Percentiles rank a stretch among this genome's conserved stretches.
phyloP scores from a whole-genome alignment of 306 rosid genomes.

The Betula pendula region DNA sequence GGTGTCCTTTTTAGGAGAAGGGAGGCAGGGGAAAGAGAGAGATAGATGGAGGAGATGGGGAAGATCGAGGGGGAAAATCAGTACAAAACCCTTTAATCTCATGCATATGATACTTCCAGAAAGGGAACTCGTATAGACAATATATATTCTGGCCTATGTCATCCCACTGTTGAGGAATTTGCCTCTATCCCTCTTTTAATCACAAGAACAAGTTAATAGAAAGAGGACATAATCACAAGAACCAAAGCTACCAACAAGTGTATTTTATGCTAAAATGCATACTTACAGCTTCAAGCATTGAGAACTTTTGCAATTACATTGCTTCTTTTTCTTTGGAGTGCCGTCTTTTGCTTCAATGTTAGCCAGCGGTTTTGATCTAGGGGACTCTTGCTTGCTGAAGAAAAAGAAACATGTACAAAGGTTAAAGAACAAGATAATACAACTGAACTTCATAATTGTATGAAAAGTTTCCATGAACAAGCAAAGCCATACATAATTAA shows the following conservation, averaged over 20 bases:
- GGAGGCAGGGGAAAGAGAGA: background rate
- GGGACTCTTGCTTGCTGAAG: constrained; percentile 76
- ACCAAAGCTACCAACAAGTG: constrained; percentile 7
- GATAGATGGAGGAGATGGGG: background rate
- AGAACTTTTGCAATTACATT: constrained; percentile 87
- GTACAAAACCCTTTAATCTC: background rate
- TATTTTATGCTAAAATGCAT: constrained; percentile 15
- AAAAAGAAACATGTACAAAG: constrained; percentile 24
- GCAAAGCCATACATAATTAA: background rate
- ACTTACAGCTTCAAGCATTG: constrained; percentile 93
- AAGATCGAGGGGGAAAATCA: background rate
- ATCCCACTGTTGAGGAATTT: background rate
- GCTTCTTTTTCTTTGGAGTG: constrained; percentile 90
- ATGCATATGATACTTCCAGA: background rate
- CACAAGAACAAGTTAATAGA: background rate
- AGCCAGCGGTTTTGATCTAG: constrained; percentile 48
- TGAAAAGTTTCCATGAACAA: constrained; percentile 4
- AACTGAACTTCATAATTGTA: background rate
- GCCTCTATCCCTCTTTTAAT: background rate
- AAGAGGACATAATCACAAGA: background rate
- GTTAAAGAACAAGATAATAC: constrained; percentile 22
- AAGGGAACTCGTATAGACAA: background rate
- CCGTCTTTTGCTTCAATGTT: constrained; percentile 52
- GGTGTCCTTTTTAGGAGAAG: background rate
- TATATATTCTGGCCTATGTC: background rate